Percentiles rank a stretch among this genome's conserved stretches.
phyloP scores from a whole-genome alignment of 2,329 filamentous ascomycete genomes.

The Colletotrichum sp. region DNA sequence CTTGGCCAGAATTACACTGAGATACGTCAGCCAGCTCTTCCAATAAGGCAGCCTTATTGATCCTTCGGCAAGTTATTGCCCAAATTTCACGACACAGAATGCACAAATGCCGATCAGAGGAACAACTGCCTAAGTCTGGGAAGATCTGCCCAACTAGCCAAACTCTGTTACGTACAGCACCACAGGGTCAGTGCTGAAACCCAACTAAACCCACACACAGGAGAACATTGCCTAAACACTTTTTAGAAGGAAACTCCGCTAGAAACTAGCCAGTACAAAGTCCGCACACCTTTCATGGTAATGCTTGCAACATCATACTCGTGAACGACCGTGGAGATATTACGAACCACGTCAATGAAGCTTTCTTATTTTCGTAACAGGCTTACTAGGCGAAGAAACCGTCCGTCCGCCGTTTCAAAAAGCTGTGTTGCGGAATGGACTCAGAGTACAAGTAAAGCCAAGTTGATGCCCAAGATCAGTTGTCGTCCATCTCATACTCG shows the following conservation, averaged over 20 bases:
- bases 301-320: not conserved
- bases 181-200: not conserved
- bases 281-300: not conserved
- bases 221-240: not conserved
- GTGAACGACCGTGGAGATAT: not conserved
- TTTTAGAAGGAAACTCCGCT: not conserved
- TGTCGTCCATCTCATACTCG: not conserved
- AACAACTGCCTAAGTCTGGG: not conserved
- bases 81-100: not conserved
- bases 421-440: not conserved
- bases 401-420: not conserved
- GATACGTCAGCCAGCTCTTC: not conserved
- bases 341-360: not conserved
- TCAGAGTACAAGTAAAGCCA: not conserved
- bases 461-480: not conserved
- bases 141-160: not conserved
- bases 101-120: not conserved
- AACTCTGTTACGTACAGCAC: not conserved
- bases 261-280: not conserved
- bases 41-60: not conserved
- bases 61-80: not conserved
- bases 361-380: not conserved
- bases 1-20: rapidly evolving
- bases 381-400: not conserved
- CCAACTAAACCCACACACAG: not conserved